Evolutionary conservation across 1,139 yeast genomes (phyloP).

Genomic region (Taiozyma onychis): DNA sequence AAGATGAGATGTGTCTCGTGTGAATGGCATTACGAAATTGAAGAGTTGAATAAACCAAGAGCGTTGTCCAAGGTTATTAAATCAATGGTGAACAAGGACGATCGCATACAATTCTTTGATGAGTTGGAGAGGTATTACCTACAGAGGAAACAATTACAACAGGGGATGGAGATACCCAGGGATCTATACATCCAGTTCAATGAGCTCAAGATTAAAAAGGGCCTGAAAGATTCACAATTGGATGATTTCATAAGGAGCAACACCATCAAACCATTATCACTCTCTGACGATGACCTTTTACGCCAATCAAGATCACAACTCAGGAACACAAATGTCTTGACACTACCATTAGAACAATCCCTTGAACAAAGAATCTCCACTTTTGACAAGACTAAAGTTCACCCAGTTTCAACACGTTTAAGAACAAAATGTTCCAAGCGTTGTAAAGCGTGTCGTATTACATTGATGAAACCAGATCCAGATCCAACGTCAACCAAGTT

Average conservation of each 20-base stretch:
- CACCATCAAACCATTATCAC: slow-evolving; percentile 6
- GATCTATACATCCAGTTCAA: slow-evolving; percentile 11
- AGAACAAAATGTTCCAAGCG: slow-evolving; percentile 19
- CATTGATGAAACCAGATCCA: slow-evolving; percentile 24
- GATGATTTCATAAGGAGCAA: slow-evolving; percentile 11
- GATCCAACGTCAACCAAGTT: slow-evolving; percentile 26
- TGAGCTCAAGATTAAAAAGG: slow-evolving; percentile 7
- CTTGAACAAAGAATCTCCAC: slow-evolving; percentile 2
- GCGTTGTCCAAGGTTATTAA: slow-evolving; percentile 23
- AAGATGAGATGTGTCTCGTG: slow-evolving; percentile 26
- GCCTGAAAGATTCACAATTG: slow-evolving; percentile 10
- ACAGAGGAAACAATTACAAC: slow-evolving; percentile 11
- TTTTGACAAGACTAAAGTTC: background rate
- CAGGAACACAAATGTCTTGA: background rate
- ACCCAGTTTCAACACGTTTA: slow-evolving; percentile 17
- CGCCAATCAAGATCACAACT: background rate
- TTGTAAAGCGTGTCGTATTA: slow-evolving; percentile 27
- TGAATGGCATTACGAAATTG: slow-evolving; percentile 24
- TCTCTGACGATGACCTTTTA: slow-evolving; percentile 1
- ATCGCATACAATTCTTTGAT: slow-evolving; percentile 5
- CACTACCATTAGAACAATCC: slow-evolving; percentile 11
- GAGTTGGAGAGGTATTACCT: slow-evolving; percentile 16
- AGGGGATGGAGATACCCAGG: slow-evolving; percentile 14
- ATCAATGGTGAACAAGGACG: slow-evolving; percentile 3
- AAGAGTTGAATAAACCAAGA: slow-evolving; percentile 24